phyloP scores from a whole-genome alignment of 148 eudicot species.

The Chenopodium berlandieri region DNA sequence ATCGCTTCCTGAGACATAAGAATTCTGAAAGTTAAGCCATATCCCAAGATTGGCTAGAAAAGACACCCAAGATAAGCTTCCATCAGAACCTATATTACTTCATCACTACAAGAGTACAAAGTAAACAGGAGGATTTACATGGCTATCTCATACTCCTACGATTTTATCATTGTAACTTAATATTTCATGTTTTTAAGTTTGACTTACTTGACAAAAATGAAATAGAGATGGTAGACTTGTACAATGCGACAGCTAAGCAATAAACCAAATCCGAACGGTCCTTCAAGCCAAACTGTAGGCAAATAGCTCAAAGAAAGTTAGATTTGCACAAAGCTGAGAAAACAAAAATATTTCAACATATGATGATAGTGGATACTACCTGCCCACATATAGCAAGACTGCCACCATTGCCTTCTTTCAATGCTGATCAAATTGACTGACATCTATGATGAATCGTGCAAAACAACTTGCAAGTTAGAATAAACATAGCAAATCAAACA shows the following conservation, averaged over 20 bases:
- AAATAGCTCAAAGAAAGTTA: background rate
- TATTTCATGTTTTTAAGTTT: background rate
- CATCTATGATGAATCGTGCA: conserved; percentile 48
- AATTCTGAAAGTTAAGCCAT: background rate
- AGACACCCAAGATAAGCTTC: background rate
- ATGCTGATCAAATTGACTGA: conserved; percentile 56
- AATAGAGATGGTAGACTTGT: conserved; percentile 77
- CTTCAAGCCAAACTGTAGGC: conserved; percentile 86
- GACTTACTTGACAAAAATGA: conserved; percentile 82
- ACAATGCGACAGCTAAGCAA: conserved; percentile 79
- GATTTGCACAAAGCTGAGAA: background rate
- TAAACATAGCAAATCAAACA: background rate
- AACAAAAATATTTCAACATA: background rate
- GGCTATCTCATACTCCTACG: background rate
- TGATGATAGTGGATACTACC: conserved; percentile 33
- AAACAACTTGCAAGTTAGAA: background rate
- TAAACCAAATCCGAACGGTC: conserved; percentile 94
- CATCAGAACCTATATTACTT: background rate
- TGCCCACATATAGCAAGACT: conserved; percentile 89
- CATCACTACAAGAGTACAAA: background rate
- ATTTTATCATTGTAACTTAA: background rate
- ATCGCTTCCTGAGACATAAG: conserved; percentile 61
- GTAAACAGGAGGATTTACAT: background rate
- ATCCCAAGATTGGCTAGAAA: background rate
- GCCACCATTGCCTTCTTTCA: conserved; percentile 71